Evolutionary conservation across 2,329 filamentous ascomycete genomes (phyloP), one percentile per base, ranked within the genome.

Genomic region (Tetracladium maxilliforme): DNA sequence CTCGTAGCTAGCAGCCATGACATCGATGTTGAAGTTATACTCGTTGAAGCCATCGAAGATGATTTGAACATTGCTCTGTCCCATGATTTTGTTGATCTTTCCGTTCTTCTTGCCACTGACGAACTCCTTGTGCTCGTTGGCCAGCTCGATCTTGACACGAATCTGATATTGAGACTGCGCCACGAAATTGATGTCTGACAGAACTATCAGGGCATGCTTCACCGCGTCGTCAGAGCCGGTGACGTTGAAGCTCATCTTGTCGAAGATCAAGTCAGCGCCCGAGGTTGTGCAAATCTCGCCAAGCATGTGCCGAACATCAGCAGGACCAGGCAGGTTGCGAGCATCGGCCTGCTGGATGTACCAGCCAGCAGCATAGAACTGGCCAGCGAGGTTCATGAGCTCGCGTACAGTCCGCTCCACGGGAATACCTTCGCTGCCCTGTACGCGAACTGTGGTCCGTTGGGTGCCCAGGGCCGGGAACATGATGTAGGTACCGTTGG

Each of bases 81-180:
- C 90, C 90, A 98, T 98, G 44, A 98, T 98, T 64, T 98, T 98
- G 64, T 98, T 98, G 54, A 98, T 98, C 59, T 98, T 98, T 52
- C 90, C 90, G 42, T 98, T 98, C 63, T 98, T 98, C 64, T 98
- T 98, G 39, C 90, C 90, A 40, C 86, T 94, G 29, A 98, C 90
- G 47, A 98, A 98, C 46, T 98, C 90, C 53, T 98, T 98, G 61
- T 98, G 90, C 56, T 98, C 90, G 45, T 95, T 95, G 43, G 90
- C 90, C 29, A 98, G 75, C 58, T 98, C 90, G 34, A 98, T 92
- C 61, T 95, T 95, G 45, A 98, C 87, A 29, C 86, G 74, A 47
- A 98, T 92, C 47, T 92, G 86, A 43, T 92, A 92, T 37, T 82
- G 80, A 21, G 79, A 73, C 40, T 84, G 78, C 36, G 77, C 76